A percentile compares a stretch with the other conserved stretches of the same genome.
phyloP scores from a whole-genome alignment of 192 early-diverging fungal genomes.

The Pilaira anomala region DNA sequence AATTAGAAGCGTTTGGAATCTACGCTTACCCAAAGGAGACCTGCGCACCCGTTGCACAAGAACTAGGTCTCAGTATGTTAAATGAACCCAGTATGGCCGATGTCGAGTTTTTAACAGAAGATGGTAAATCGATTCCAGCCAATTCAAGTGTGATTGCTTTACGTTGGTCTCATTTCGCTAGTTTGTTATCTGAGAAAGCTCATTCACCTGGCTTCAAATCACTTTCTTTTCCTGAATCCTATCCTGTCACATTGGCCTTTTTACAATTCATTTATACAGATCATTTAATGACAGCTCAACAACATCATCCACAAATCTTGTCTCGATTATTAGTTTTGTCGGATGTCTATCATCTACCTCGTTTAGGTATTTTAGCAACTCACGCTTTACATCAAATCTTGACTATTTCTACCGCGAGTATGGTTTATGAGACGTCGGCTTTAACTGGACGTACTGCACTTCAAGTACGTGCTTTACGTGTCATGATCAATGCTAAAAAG shows the following conservation, averaged over 20 bases:
- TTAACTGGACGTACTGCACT: conserved; percentile 59
- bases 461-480: conserved; percentile 53
- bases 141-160: conserved; percentile 42
- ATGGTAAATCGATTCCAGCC: conserved; percentile 41
- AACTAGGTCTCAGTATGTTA: conserved; percentile 45
- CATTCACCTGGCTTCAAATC: conserved; percentile 18
- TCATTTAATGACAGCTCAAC: conserved; percentile 62
- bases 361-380: conserved; percentile 51
- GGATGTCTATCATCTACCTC: conserved; percentile 59
- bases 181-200: conserved; percentile 35
- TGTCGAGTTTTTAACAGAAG: conserved; percentile 42
- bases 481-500: conserved; percentile 53
- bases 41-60: conserved; percentile 44
- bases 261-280: conserved; percentile 69
- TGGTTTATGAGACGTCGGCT: conserved; percentile 65
- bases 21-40: conserved; percentile 49
- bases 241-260: conserved; percentile 53
- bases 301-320: conserved; percentile 63
- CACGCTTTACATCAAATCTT: conserved; percentile 62
- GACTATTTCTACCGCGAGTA: conserved; percentile 57
- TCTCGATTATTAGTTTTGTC: conserved; percentile 60
- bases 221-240: conserved; percentile 41
- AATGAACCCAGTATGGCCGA: conserved; percentile 46
- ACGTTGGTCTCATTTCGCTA: conserved; percentile 48
- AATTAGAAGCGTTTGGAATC: conserved; percentile 67